Base-by-base conservation (phyloP, 2,329 filamentous ascomycete species). In the Colletotrichum eleusines region DNA sequence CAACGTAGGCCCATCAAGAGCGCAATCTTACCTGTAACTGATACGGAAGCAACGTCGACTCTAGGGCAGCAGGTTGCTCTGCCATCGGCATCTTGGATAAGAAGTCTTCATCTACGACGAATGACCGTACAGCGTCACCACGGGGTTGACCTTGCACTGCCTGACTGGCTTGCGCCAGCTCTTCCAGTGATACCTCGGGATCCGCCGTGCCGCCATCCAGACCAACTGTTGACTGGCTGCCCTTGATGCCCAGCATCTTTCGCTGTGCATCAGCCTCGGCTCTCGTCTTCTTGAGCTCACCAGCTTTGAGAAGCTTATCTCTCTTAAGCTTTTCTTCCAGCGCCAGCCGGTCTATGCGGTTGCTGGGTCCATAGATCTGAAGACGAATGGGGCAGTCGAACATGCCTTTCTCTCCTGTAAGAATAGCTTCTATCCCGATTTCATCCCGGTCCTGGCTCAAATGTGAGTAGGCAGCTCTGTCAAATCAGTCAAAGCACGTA, bases 341-440 rank as follows among this genome's bases (percentile, higher is more conserved):
- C 9, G 83, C 79, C 12, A 84, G 77, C 40, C 88, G 86, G 60
- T 83, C 81, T 1, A 77, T 75, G 11, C 86, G 84, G 33, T 92
- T 86, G 69, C 84, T 85, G 0, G 91, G 88, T 8, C 94, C 94
- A 75, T 89, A 95, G 38, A 97, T 80, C 61, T 86, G 88, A 35
- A 97, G 79, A 42, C 84, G 84, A 23, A 96, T 82, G 0, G 94
- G 93, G 75, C 92, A 95, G 61, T 95, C 93, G 74, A 84, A 97
- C 1, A 77, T 69, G 1, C 85, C 87, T 74, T 93, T 94, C 7
- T 84, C 79, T 1, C 92, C 93, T 6, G 87, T 89, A 55, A 97
- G 85, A 20, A 87, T 82, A 1, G 89, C 93, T 78, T 97, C 94
- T 8, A 95, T 78, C 1, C 88, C 77, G 11, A 96, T 82, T 23